Evolutionary conservation across 2,329 filamentous ascomycete species (phyloP).

Genomic region (Pyrenochaeta sp.): DNA sequence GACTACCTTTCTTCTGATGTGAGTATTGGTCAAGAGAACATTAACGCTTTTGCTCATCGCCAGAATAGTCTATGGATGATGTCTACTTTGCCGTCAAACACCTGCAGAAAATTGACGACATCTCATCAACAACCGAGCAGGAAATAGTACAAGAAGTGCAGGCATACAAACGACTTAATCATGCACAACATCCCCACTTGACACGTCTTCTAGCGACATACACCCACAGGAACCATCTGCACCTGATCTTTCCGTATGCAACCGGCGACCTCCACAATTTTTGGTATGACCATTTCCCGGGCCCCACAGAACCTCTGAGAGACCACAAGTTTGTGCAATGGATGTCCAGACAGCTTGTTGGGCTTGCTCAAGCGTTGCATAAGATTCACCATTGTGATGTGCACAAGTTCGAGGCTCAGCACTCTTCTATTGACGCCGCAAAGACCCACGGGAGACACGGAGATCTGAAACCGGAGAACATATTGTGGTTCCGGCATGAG

Average conservation of each 20-base stretch:
- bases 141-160: not conserved
- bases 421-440: not conserved
- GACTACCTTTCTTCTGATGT: not conserved
- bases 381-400: not conserved
- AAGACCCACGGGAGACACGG: constrained; percentile 5
- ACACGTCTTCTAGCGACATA: not conserved
- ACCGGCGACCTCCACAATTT: not conserved
- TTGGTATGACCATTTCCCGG: not conserved
- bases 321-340: not conserved
- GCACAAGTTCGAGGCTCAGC: not conserved
- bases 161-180: not conserved
- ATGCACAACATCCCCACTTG: not conserved
- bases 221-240: not conserved
- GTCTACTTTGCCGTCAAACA: not conserved
- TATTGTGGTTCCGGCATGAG: constrained; percentile 1
- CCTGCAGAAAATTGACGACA: not conserved
- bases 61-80: not conserved
- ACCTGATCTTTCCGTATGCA: not conserved
- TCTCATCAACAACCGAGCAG: not conserved
- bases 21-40: not conserved
- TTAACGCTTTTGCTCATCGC: not conserved
- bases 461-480: constrained; percentile 12
- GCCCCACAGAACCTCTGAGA: not conserved
- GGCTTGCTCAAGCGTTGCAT: not conserved
- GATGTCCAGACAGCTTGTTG: not conserved